phyloP scores from a whole-genome alignment of 805 yeast species.

The Nakazawaea peltata region DNA sequence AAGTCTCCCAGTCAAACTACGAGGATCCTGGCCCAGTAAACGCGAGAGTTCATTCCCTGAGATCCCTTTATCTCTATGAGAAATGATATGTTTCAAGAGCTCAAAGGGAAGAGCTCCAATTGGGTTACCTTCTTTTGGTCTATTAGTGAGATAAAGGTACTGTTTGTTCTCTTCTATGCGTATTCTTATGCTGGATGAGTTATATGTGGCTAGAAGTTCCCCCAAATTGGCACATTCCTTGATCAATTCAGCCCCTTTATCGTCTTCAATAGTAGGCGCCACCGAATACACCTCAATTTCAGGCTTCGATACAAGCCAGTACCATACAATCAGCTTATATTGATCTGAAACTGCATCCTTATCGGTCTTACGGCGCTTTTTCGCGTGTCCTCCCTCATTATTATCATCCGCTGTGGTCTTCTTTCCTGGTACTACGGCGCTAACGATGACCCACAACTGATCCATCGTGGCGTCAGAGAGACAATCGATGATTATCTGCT shows the following conservation, averaged over 20 bases:
- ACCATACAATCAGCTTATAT: conserved; percentile 20
- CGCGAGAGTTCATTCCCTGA: conserved; percentile 48
- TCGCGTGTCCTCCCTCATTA: no score
- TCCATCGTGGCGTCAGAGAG: conserved; percentile 22
- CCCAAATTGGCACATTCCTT: no score
- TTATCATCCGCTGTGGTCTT: no score
- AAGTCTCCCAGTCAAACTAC: conserved; percentile 60
- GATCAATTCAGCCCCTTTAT: no score
- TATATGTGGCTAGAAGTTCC: no score
- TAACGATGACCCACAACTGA: conserved; percentile 25
- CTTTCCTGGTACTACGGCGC: conserved; percentile 1
- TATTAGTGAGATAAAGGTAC: conserved; percentile 52
- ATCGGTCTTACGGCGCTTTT: no score
- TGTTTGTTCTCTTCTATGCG: conserved; percentile 46
- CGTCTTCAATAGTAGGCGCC: no score
- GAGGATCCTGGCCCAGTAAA: conserved; percentile 58
- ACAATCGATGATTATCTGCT: conserved; percentile 27
- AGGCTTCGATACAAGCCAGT: conserved; percentile 25
- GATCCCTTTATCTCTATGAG: conserved; percentile 46
- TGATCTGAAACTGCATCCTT: conserved; percentile 1
- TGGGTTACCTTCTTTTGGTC: conserved; percentile 38
- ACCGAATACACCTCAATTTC: no score
- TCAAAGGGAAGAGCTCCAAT: conserved; percentile 51
- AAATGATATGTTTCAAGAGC: conserved; percentile 52
- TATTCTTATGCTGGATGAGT: no score